Evolutionary conservation across 1,284 basidiomycete genomes (phyloP).

Genomic region (Crocinoboletus sp.): DNA sequence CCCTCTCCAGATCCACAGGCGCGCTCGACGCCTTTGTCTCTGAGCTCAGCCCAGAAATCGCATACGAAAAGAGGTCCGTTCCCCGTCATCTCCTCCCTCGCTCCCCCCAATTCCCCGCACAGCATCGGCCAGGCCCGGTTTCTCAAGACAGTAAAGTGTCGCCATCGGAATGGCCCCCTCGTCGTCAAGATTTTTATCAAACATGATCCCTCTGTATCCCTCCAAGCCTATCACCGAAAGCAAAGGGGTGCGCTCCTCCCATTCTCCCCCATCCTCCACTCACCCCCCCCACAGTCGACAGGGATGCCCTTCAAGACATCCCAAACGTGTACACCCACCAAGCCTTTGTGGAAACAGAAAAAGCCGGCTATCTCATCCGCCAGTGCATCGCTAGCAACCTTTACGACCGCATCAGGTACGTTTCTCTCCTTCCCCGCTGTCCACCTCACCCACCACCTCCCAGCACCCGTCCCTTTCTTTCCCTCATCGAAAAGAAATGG

Average conservation of each 20-base stretch:
- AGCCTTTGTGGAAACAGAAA: conserved; percentile 91
- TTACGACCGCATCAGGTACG: conserved; percentile 96
- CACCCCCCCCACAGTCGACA: conserved; percentile 54
- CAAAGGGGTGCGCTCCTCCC: conserved; percentile 51
- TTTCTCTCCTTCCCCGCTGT: background rate
- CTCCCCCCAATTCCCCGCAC: background rate
- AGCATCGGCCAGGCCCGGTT: conserved; percentile 92
- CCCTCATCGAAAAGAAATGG: conserved; percentile 95
- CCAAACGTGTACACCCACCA: conserved; percentile 91
- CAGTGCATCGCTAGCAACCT: conserved; percentile 96
- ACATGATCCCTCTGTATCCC: conserved; percentile 60
- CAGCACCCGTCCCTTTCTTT: conserved; percentile 95
- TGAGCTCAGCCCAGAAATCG: conserved; percentile 80
- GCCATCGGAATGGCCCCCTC: conserved; percentile 66
- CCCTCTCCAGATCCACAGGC: conserved; percentile 63
- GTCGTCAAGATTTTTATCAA: conserved; percentile 83
- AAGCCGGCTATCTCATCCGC: conserved; percentile 91
- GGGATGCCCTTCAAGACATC: conserved; percentile 81
- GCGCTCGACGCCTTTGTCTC: conserved; percentile 87
- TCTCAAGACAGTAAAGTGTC: conserved; percentile 85
- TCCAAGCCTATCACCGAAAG: conserved; percentile 57
- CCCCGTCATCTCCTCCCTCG: background rate
- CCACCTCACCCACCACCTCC: background rate
- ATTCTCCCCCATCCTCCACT: accelerated
- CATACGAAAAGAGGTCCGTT: conserved; percentile 85